Conservation (phyloP, 306 rosid species). For the Vigna hirtella region DNA sequence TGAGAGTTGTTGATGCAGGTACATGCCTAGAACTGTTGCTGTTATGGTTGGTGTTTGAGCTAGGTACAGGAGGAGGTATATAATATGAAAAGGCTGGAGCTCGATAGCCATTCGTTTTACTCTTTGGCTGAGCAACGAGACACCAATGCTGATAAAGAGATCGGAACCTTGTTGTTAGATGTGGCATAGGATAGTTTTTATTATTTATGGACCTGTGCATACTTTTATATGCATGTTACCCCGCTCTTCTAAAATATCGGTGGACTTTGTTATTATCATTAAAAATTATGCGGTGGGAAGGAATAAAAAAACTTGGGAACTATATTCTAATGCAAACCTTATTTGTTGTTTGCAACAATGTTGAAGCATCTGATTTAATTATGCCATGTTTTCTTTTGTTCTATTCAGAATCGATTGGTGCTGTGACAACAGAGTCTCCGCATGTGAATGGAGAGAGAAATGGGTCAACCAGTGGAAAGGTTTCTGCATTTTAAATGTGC, state of each 20-base stretch:
- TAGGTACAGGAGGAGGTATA: constrained; percentile 54
- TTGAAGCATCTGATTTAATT: constrained; percentile 13
- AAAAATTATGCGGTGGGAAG: constrained; percentile 39
- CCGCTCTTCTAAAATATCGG: constrained; percentile 48
- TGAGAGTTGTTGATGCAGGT: constrained; percentile 54
- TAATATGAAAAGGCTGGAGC: constrained; percentile 60
- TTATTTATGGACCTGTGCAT: constrained; percentile 56
- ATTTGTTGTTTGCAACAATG: constrained; percentile 28
- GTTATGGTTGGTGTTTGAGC: constrained; percentile 58
- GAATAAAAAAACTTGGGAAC: constrained; percentile 52
- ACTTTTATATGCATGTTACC: constrained; percentile 51
- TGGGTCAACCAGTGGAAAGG: neutral
- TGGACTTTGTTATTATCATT: constrained; percentile 46
- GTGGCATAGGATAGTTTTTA: constrained; percentile 43
- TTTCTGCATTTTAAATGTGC: neutral
- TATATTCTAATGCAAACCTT: constrained; percentile 29
- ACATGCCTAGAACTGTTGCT: constrained; percentile 56
- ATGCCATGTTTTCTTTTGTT: constrained; percentile 23
- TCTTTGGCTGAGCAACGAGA: constrained; percentile 76
- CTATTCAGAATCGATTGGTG: constrained; percentile 22
- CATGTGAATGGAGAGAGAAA: neutral
- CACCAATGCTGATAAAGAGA: constrained; percentile 50
- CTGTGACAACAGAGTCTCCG: neutral
- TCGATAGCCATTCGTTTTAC: constrained; percentile 79
- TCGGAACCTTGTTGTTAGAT: constrained; percentile 46